phyloP scores from a whole-genome alignment of 106 monocot genomes.

The Cymbidium sinense region DNA sequence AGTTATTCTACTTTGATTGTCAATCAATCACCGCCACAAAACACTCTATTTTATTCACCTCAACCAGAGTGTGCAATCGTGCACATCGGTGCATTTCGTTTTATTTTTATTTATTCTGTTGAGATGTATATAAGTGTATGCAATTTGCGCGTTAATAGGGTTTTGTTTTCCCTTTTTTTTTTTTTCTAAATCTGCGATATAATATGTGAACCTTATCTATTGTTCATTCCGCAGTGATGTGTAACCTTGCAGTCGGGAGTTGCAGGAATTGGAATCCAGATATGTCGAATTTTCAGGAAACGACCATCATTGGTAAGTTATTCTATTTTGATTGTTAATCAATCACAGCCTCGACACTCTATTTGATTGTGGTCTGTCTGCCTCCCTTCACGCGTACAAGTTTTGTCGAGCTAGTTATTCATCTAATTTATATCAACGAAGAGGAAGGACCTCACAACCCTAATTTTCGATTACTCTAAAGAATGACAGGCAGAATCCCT shows the following conservation, averaged over 20 bases:
- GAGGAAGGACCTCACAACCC: too few species aligned
- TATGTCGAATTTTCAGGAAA: background rate
- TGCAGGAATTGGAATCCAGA: background rate
- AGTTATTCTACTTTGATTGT: background rate
- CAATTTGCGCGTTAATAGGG: too few species aligned
- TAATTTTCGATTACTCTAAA: background rate
- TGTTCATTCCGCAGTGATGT: too few species aligned
- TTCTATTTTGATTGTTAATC: background rate
- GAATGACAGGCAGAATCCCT: constrained; percentile 5
- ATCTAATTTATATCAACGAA: too few species aligned
- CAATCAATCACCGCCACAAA: background rate
- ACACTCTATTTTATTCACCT: background rate
- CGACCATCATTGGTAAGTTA: background rate
- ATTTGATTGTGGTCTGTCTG: background rate
- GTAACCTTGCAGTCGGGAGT: too few species aligned
- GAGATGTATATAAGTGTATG: too few species aligned
- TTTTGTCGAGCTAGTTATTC: background rate
- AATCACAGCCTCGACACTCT: background rate
- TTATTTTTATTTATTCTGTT: background rate
- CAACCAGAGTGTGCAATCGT: too few species aligned
- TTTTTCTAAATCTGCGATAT: too few species aligned
- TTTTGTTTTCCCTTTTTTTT: too few species aligned
- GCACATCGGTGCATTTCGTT: too few species aligned
- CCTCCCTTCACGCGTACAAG: background rate
- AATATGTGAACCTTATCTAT: background rate